Evolutionary conservation across 1,284 basidiomycete species (phyloP), one percentile per base, ranked within the genome.

Genomic region (Ceratobasidium sp.): DNA sequence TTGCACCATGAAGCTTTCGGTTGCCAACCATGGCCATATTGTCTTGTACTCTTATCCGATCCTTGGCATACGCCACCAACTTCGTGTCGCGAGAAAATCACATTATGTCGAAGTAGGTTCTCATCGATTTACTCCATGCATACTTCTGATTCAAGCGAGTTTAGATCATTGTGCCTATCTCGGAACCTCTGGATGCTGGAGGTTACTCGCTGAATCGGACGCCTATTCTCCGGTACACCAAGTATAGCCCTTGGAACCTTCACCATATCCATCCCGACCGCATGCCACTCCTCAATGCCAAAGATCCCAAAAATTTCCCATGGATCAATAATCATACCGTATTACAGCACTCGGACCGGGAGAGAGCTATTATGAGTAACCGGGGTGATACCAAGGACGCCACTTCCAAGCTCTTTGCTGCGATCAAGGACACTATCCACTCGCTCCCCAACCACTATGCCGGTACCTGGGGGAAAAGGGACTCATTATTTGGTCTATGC

Each of bases 11-110:
- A 22, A 34, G 17, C 15, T 67, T 7, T n/a, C 46, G 2, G 6
- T 67, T 34, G 43, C 44, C 13, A 25, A 46, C 49, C 13, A 44
- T n/a, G 37, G 19, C 22, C 34, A 34, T 34, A 7, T 22, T 44
- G 61, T 75, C 1, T 19, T 40, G 2, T 75, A 32, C 54, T 62
- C 62, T 0, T 75, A 75, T 43, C 73, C 73, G 8, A 66, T 75
- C 46, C 37, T 43, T 8, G 73, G 51, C 1, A 4, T 4, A 1
- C 25, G 32, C 0, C 3, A 65, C 29, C 66, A 66, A 22, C 37
- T 75, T 1, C 62, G 73, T 6, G 32, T 75, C 25, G 73, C 62
- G n/a, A 1, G 62, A 11, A 66, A 75, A 29, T 75, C 62, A 11
- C 62, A 57, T 32, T 75, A 66, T 37, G 29, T 67, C 4, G 62